A percentile compares a stretch with the other conserved stretches of the same genome.
These are phyloP conservation scores for Straminergon stramineum DNA, from an alignment of 225 moss, liverwort and hornwort genomes.

Conservation along the genomic window DNA sequence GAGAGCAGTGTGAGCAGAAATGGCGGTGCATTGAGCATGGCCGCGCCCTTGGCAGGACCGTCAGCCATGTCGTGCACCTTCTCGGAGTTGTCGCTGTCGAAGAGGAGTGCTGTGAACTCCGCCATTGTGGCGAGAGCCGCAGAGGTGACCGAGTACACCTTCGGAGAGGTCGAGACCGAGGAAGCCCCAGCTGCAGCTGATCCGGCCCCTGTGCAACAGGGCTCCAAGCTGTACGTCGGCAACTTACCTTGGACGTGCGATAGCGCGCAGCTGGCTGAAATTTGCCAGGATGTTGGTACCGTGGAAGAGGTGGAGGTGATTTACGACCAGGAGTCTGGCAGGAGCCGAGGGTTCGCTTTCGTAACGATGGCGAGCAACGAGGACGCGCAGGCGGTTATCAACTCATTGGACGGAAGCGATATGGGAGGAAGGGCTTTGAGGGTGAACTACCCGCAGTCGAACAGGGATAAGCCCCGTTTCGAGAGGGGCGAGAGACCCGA, in stretches of 20 bases:
- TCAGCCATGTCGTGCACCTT: slow-evolving; percentile 12
- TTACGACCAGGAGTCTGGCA: slow-evolving; percentile 61
- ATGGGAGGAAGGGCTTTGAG: slow-evolving; percentile 45
- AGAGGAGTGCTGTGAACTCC: not conserved
- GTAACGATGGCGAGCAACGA: slow-evolving; percentile 70
- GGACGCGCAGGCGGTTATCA: slow-evolving; percentile 55
- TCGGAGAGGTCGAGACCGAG: slow-evolving; percentile 1
- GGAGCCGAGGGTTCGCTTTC: slow-evolving; percentile 81
- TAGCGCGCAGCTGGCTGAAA: slow-evolving; percentile 32
- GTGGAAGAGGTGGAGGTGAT: slow-evolving; percentile 62
- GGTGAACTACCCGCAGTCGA: slow-evolving; percentile 69
- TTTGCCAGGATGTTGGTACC: slow-evolving; percentile 8
- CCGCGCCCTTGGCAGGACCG: not conserved
- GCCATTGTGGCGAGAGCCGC: slow-evolving; percentile 23
- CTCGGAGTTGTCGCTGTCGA: not conserved
- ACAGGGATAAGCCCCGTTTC: slow-evolving; percentile 3
- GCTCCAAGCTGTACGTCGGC: slow-evolving; percentile 33
- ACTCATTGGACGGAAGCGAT: slow-evolving; percentile 44
- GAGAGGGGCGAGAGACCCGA: slow-evolving; percentile 4
- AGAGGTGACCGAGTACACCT: slow-evolving; percentile 5
- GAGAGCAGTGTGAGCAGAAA: slow-evolving; percentile 6
- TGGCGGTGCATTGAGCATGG: slow-evolving; percentile 4
- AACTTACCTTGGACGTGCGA: slow-evolving; percentile 44
- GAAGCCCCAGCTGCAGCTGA: not conserved
- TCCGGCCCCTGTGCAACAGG: not conserved